Evolutionary conservation across 495 filamentous ascomycete genomes (phyloP).

Genomic region (Talaromyces wortmannii): DNA sequence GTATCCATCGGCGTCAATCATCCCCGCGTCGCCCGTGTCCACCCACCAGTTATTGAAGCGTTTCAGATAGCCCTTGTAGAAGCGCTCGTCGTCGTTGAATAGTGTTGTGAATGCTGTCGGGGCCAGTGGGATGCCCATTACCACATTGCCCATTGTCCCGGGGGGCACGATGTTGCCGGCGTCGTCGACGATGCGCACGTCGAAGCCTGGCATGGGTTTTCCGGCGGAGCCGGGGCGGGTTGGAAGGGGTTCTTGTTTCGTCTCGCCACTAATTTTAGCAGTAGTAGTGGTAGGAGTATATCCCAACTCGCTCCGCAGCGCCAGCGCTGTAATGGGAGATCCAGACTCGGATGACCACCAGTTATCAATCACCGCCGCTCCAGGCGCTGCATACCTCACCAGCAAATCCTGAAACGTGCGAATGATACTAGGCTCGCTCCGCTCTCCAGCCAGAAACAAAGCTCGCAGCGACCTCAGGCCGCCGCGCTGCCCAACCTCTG

Average conservation of each 20-base stretch:
- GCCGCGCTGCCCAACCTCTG: conserved; percentile 51
- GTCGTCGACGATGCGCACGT: conserved; percentile 78
- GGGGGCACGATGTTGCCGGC: conserved; percentile 57
- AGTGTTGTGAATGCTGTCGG: conserved; percentile 81
- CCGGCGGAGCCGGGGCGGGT: conserved; percentile 84
- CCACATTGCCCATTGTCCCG: conserved; percentile 86
- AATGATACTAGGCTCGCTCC: conserved; percentile 83
- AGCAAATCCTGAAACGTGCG: conserved; percentile 70
- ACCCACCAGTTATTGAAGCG: conserved; percentile 75
- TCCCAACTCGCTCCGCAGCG: conserved; percentile 40
- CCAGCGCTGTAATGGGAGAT: conserved; percentile 78
- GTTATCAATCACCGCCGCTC: conserved; percentile 76
- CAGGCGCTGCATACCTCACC: conserved; percentile 49
- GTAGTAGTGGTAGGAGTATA: conserved; percentile 7
- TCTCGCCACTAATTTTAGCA: too few species aligned
- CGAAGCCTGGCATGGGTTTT: conserved; percentile 85
- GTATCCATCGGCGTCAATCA: conserved; percentile 77
- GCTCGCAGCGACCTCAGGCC: conserved; percentile 62
- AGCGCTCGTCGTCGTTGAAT: conserved; percentile 76
- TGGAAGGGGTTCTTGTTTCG: conserved; percentile 27
- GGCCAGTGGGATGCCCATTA: conserved; percentile 71
- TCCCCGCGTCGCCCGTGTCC: conserved; percentile 86
- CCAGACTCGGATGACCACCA: conserved; percentile 97
- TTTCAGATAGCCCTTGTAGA: conserved; percentile 75
- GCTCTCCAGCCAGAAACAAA: conserved; percentile 82